These are phyloP conservation scores for Penicillium diatomitis DNA, from an alignment of 495 filamentous ascomycete genomes.

Conservation along the genomic window DNA sequence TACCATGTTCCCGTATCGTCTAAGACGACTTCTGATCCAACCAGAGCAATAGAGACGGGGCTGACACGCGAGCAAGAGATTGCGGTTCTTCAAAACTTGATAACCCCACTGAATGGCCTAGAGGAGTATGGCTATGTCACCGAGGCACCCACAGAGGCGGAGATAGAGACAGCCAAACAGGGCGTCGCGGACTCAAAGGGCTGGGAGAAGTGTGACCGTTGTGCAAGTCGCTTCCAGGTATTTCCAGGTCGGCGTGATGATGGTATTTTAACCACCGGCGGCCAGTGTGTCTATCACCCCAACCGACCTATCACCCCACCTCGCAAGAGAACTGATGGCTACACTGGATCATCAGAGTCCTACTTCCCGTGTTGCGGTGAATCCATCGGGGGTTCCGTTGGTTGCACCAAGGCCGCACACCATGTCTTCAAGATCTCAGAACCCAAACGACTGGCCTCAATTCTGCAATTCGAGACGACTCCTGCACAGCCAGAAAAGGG, in stretches of 20 bases:
- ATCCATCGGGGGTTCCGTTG: slow-evolving; percentile 53
- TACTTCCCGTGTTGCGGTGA: slow-evolving; percentile 73
- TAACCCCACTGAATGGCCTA: slow-evolving; percentile 50
- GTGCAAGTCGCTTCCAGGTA: slow-evolving; percentile 76
- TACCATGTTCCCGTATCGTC: slow-evolving; percentile 22
- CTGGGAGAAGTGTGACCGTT: slow-evolving; percentile 86
- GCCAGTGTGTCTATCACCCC: slow-evolving; percentile 69
- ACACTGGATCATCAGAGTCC: slow-evolving; percentile 39
- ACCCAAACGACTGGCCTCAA: slow-evolving; percentile 60
- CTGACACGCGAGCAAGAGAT: slow-evolving; percentile 61
- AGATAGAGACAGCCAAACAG: slow-evolving; percentile 51
- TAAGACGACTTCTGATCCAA: slow-evolving; percentile 7
- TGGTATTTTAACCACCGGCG: slow-evolving; percentile 67
- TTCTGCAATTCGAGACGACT: slow-evolving; percentile 73
- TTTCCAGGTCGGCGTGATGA: slow-evolving; percentile 82
- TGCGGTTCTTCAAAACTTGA: slow-evolving; percentile 46
- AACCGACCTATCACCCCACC: slow-evolving; percentile 50
- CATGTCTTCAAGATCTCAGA: slow-evolving; percentile 88
- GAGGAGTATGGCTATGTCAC: slow-evolving; percentile 67
- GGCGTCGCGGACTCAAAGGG: slow-evolving; percentile 58
- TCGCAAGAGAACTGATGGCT: slow-evolving; percentile 36
- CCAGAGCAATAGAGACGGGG: slow-evolving; percentile 51
- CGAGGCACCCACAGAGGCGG: slow-evolving; percentile 46
- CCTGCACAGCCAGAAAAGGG: slow-evolving; percentile 45
- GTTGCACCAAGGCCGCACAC: slow-evolving; percentile 57